These are phyloP conservation scores for Periconia macrospinosa DNA, from an alignment of 2,329 filamentous ascomycete species.

Conservation along the genomic window DNA sequence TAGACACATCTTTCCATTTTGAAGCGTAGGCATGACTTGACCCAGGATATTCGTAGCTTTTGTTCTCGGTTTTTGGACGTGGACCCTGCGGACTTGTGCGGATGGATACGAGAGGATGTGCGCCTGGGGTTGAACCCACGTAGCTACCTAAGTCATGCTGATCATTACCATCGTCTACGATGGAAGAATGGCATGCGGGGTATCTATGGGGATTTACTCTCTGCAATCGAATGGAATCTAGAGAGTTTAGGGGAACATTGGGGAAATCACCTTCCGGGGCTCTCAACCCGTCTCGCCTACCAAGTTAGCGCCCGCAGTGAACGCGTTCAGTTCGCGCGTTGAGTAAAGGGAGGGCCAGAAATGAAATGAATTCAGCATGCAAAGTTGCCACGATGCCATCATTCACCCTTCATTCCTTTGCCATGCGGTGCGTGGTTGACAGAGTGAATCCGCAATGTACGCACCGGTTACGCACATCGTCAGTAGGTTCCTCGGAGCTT, in stretches of 20 bases:
- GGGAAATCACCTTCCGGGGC: not conserved
- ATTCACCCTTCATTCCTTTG: conserved; percentile 8
- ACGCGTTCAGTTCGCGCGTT: conserved; percentile 15
- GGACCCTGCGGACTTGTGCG: conserved; percentile 27
- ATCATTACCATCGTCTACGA: not conserved
- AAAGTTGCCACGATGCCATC: conserved; percentile 10
- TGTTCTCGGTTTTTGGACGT: conserved; percentile 22
- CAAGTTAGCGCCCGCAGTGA: conserved; percentile 5
- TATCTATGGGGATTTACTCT: conserved; percentile 5
- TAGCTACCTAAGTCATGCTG: not conserved
- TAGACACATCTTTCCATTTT: conserved; percentile 23
- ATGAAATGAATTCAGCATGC: conserved; percentile 6
- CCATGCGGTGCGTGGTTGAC: conserved; percentile 8
- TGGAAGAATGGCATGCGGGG: conserved; percentile 2
- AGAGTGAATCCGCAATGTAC: not conserved
- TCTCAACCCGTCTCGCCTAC: not conserved
- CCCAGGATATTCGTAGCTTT: conserved; percentile 18
- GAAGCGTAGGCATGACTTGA: conserved; percentile 11
- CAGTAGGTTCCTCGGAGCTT: not conserved
- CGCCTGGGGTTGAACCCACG: conserved; percentile 11
- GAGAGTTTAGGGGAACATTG: conserved; percentile 1
- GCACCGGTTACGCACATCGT: not conserved
- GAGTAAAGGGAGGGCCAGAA: conserved; percentile 8
- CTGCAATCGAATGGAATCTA: conserved; percentile 8
- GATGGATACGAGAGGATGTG: conserved; percentile 24